Evolutionary conservation across 768 basidiomycete genomes (phyloP), one percentile per base, ranked within the genome.

Genomic region (Leccinum boreale): DNA sequence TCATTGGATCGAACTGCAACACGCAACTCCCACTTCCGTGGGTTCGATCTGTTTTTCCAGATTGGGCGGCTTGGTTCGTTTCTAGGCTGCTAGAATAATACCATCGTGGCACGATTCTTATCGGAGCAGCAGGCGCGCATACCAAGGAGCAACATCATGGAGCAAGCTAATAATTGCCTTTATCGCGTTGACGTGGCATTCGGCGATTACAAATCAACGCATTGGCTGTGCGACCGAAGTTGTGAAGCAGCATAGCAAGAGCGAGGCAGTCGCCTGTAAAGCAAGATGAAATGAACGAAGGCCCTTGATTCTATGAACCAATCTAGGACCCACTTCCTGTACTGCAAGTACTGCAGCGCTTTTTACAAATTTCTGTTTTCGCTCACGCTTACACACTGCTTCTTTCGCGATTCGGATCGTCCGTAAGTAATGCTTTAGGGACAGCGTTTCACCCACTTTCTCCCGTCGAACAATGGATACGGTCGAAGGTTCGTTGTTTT

Each of bases 61-160:
- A 24, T 26, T 29, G 26, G 55, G 28, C 35, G 10, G 35, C 47
- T 28, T 8, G 58, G 53, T 58, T 67, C 50, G 53, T 57, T 48
- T 58, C 42, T 26, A 26, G 33, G 47, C 28, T 50, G 55, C 29
- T 50, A 7, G 12, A 29, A 35, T 7, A 11, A 36, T 24, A 15
- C 10, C 31, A 48, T 23, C 51, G 31, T 31, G 58, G 28, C 33
- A 49, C 28, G 35, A 54, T 42, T 11, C 31, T n/a, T 44, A 46
- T 50, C 49, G 56, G 58, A 31, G 62, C 21, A 21, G 52, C 19
- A 56, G 51, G 57, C 57, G 12, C 31, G 31, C 56, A 35, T 29
- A 46, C 67, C 65, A 63, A 57, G 7, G 21, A 7, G 39, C 6
- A 1, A 57, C 46, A 52, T 56, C 36, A 56, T 55, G 58, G 49